Conservation (phyloP, 1,139 yeast genomes). For the Geotrichum cucujoidarum region DNA sequence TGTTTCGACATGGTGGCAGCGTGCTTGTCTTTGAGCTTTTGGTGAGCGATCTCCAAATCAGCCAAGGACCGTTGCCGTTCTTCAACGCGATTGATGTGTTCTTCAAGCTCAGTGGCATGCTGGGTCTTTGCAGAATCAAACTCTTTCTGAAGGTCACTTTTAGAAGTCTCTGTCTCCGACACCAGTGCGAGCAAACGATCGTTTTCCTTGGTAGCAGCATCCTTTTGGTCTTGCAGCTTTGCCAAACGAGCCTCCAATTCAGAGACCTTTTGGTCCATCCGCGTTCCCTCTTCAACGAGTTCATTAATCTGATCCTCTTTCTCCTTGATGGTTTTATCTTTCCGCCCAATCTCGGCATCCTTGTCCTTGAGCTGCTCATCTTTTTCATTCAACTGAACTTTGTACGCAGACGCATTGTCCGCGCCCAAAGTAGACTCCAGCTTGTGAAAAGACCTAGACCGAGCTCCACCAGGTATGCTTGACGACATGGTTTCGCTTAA, state of each 20-base stretch:
- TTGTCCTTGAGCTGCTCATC: not conserved
- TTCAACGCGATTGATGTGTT: conserved; percentile 18
- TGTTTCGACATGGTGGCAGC: conserved; percentile 22
- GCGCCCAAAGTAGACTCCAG: not conserved
- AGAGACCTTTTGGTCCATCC: conserved; percentile 31
- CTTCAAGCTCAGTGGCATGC: conserved; percentile 2
- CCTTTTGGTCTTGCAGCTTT: conserved; percentile 30
- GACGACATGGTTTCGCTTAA: conserved; percentile 19
- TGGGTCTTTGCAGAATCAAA: conserved; percentile 10
- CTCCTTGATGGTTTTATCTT: conserved; percentile 23
- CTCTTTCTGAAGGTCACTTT: conserved; percentile 19
- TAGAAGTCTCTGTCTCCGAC: conserved; percentile 28
- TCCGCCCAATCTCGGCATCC: not conserved
- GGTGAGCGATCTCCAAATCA: conserved; percentile 15
- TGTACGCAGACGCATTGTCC: not conserved
- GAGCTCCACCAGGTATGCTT: conserved; percentile 17
- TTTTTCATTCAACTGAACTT: not conserved
- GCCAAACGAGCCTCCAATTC: conserved; percentile 31
- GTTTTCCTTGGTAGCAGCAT: conserved; percentile 34
- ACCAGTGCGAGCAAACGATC: conserved; percentile 32
- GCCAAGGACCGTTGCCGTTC: conserved; percentile 13
- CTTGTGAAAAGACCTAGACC: conserved; percentile 15
- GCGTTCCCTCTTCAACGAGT: conserved; percentile 32
- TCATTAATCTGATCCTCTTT: conserved; percentile 33
- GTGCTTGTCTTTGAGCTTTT: conserved; percentile 21